These are phyloP conservation scores for Chrysophaeum taylorii DNA, from an alignment of 352 stramenopile genomes.

Conservation along the genomic window DNA sequence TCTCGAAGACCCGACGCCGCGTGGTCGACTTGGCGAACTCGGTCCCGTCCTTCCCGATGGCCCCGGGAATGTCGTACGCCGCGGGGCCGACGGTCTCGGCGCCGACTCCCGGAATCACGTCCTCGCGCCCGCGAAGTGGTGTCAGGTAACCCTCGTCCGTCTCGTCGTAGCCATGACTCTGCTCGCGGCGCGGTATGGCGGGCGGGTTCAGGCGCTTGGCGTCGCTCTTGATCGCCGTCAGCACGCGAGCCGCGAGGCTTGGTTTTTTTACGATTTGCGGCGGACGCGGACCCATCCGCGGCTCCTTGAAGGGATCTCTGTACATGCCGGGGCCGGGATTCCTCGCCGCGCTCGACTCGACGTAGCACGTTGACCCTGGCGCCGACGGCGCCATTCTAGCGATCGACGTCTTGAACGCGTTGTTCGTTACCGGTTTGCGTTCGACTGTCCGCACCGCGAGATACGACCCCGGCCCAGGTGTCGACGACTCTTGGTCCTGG, in stretches of 20 bases:
- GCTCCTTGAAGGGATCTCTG: too few relatives aligned
- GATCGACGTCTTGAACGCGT: background rate
- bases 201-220: background rate
- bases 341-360: too few relatives aligned
- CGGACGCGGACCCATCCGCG: too few relatives aligned
- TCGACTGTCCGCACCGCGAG: too few relatives aligned
- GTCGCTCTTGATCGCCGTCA: too few relatives aligned
- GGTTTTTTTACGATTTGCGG: too few relatives aligned
- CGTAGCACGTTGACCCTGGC: too few relatives aligned
- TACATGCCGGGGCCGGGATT: too few relatives aligned
- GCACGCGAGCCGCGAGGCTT: too few relatives aligned
- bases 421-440: background rate
- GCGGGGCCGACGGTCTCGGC: background rate
- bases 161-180: background rate
- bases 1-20: background rate
- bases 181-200: background rate
- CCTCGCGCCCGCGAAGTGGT: background rate
- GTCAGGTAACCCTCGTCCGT: background rate
- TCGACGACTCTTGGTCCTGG: background rate
- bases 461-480: background rate
- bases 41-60: background rate
- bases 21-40: background rate
- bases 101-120: background rate
- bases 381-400: background rate
- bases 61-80: background rate